phyloP scores from a whole-genome alignment of 1,284 basidiomycete genomes.

The Cryptococcus amylolentus region DNA sequence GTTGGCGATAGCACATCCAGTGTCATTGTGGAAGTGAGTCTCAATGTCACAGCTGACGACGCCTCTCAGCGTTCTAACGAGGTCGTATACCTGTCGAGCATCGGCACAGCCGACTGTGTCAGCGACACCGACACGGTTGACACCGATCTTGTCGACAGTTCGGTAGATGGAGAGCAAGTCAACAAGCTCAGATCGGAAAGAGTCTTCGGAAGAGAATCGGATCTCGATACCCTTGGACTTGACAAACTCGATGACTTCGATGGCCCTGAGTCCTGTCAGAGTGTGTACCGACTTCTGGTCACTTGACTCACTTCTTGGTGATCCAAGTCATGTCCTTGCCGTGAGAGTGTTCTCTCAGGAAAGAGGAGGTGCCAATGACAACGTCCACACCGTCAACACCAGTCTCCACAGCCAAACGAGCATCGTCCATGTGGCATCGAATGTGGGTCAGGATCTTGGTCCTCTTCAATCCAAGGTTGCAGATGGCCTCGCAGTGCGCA shows the following conservation, averaged over 20 bases:
- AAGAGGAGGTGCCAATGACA: slow-evolving; percentile 98
- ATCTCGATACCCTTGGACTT: slow-evolving; percentile 99
- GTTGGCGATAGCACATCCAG: slow-evolving; percentile 89
- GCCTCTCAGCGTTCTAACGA: slow-evolving; percentile 91
- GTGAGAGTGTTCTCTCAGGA: slow-evolving; percentile 98
- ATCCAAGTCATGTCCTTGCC: slow-evolving; percentile 99
- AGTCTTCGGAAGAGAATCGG: slow-evolving; percentile 99
- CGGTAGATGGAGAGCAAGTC: slow-evolving; percentile 98
- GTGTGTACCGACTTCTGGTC: not conserved
- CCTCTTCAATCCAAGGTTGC: slow-evolving; percentile 92
- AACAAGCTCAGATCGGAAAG: slow-evolving; percentile 98
- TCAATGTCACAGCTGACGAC: slow-evolving; percentile 98
- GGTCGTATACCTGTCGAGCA: slow-evolving; percentile 97
- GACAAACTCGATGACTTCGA: slow-evolving; percentile 98
- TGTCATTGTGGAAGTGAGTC: slow-evolving; percentile 98
- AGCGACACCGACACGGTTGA: slow-evolving; percentile 98
- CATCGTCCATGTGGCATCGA: slow-evolving; percentile 99
- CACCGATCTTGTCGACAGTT: slow-evolving; percentile 99
- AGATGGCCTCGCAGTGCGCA: slow-evolving; percentile 95
- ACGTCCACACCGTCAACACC: slow-evolving; percentile 99
- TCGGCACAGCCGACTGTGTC: slow-evolving; percentile 99
- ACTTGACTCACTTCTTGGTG: slow-evolving; percentile 67
- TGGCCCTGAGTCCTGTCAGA: slow-evolving; percentile 52
- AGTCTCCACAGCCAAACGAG: slow-evolving; percentile 96
- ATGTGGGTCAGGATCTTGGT: slow-evolving; percentile 92